Conservation (phyloP, 352 stramenopile genomes). For the Plasmopara halstedii region DNA sequence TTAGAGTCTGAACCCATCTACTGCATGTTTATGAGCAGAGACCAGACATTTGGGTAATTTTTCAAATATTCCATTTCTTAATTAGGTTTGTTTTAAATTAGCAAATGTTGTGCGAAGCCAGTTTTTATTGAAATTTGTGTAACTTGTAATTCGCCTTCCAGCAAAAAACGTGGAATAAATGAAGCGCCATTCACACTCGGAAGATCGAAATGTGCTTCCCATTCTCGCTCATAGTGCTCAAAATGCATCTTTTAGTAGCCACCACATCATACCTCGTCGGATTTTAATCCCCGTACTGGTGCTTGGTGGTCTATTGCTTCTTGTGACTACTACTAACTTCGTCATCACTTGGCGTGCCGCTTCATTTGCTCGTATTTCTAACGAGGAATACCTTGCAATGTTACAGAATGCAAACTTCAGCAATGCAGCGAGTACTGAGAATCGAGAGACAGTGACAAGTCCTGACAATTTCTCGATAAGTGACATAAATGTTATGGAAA, state of each 20-base stretch:
- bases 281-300: constrained; percentile 12
- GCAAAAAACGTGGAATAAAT: too few relatives aligned
- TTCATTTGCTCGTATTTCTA: constrained; percentile 1
- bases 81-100: too few relatives aligned
- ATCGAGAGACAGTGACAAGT: not conserved
- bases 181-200: constrained; percentile 16
- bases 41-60: too few relatives aligned
- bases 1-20: too few relatives aligned
- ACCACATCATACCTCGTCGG: constrained; percentile 13
- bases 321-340: constrained; percentile 23
- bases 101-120: too few relatives aligned
- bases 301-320: constrained; percentile 13
- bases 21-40: too few relatives aligned
- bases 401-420: not conserved
- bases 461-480: constrained; percentile 9
- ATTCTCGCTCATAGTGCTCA: constrained; percentile 14
- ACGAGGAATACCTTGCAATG: constrained; percentile 11
- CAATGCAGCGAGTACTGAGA: not conserved
- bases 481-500: constrained; percentile 20
- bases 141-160: too few relatives aligned
- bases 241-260: constrained; percentile 15
- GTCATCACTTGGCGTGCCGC: constrained; percentile 23
- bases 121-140: too few relatives aligned
- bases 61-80: too few relatives aligned
- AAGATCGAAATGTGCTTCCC: constrained; percentile 15